Evolutionary conservation across 176 grass and related monocot genomes (phyloP).

Genomic region (Panicum miliaceum): DNA sequence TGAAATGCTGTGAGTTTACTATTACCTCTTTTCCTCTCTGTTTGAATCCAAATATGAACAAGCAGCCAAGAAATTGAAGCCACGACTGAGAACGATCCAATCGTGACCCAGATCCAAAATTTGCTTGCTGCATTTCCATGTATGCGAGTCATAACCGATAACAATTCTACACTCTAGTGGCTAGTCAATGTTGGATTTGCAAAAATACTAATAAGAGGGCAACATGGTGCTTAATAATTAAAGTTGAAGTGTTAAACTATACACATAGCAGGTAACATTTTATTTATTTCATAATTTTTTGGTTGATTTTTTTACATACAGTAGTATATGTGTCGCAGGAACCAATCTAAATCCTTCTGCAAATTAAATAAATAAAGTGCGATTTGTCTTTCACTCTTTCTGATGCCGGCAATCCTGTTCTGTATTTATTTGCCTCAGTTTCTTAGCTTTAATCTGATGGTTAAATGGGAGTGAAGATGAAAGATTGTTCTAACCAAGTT

Average conservation of each 20-base stretch:
- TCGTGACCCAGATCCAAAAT: slow-evolving; percentile 47
- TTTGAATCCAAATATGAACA: slow-evolving; percentile 61
- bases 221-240: not conserved
- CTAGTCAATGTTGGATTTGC: not conserved
- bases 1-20: not conserved
- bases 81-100: slow-evolving; percentile 39
- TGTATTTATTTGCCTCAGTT: too few relatives aligned
- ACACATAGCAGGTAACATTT: too few relatives aligned
- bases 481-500: not conserved
- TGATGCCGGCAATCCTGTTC: not conserved
- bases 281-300: not conserved
- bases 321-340: not conserved
- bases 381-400: slow-evolving; percentile 17
- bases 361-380: not conserved
- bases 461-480: not conserved
- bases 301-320: not conserved
- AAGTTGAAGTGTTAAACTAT: not conserved
- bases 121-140: slow-evolving; percentile 38
- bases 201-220: not conserved
- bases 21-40: slow-evolving; percentile 53
- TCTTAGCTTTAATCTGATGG: not conserved
- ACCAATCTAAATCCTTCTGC: slow-evolving; percentile 12
- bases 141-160: slow-evolving; percentile 1
- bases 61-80: slow-evolving; percentile 44
- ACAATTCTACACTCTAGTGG: not conserved